Evolutionary conservation across 2,329 filamentous ascomycete genomes (phyloP), one percentile per base, ranked within the genome.

Genomic region (Ramularia collo-cygni): DNA sequence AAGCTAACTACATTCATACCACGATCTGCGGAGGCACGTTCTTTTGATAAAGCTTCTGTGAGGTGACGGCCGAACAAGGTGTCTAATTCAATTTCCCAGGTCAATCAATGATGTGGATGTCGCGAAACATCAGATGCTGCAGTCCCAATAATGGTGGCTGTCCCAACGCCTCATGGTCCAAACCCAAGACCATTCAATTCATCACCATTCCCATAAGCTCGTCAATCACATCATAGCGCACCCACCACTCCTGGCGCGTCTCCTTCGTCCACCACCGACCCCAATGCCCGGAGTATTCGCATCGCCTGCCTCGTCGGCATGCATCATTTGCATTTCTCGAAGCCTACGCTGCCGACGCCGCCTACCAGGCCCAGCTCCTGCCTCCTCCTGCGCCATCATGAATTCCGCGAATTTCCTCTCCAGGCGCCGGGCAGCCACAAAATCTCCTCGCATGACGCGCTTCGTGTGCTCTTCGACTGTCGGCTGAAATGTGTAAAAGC

Each of bases 381-480:
- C 85, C 60, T 95, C 90, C 62, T 95, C 87, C 36, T 77, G 85
- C 12, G 85, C 81, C 66, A 93, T 85, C 88, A 95, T 95, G 62
- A 87, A 94, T 39, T 93, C 84, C 0, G 83, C 83, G 90, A 90
- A 96, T 61, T 90, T 93, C 48, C 81, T 75, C 68, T 95, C 89
- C 14, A 96, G 71, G n/a, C 85, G 72, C 27, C 72, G 74, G 1
- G 92, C 92, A 1, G 84, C 74, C 0, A 72, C 69, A 43, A 87
- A 75, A 46, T 95, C 85, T 5, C 86, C 86, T 4, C 77, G 72
- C 37, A 94, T 63, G 1, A 95, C 85, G 3, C 89, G 78, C 66
- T 89, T 90, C 38, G 81, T 88, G 63, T 96, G 90, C 61, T 95
- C 88, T 51, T 95, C 84, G 4, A 95, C 88, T 0, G 88, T 95